phyloP scores from a whole-genome alignment of 2,329 filamentous ascomycete species.

The Botryotinia calthae region DNA sequence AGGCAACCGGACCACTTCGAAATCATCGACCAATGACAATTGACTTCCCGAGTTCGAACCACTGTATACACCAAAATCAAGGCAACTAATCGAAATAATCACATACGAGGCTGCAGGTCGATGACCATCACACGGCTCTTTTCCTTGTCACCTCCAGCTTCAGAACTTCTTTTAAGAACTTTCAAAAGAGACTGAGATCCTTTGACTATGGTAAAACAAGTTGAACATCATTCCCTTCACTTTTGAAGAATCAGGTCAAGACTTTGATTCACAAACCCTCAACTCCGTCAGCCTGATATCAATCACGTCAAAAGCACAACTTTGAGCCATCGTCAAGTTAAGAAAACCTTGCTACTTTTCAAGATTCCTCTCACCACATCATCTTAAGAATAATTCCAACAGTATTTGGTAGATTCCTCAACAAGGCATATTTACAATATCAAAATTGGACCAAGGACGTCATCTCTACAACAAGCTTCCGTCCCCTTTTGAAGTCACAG shows the following conservation, averaged over 20 bases:
- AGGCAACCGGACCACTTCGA: neutral
- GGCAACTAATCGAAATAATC: neutral
- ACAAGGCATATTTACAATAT: neutral
- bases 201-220: neutral
- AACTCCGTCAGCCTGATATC: neutral
- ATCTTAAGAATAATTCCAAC: neutral
- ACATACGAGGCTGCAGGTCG: neutral
- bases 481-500: neutral
- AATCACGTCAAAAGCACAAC: neutral
- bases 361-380: neutral
- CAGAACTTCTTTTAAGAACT: neutral
- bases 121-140: neutral
- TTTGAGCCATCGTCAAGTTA: neutral
- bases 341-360: neutral
- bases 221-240: neutral
- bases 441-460: neutral
- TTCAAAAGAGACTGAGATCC: neutral
- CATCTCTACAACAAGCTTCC: neutral
- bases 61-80: neutral
- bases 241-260: neutral
- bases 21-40: neutral
- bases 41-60: neutral
- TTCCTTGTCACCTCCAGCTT: neutral
- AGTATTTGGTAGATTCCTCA: neutral
- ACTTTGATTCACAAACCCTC: neutral